Evolutionary conservation across 345 rosid genomes (phyloP), one percentile per base, ranked within the genome.

Genomic region (Pelargonium nanum): DNA sequence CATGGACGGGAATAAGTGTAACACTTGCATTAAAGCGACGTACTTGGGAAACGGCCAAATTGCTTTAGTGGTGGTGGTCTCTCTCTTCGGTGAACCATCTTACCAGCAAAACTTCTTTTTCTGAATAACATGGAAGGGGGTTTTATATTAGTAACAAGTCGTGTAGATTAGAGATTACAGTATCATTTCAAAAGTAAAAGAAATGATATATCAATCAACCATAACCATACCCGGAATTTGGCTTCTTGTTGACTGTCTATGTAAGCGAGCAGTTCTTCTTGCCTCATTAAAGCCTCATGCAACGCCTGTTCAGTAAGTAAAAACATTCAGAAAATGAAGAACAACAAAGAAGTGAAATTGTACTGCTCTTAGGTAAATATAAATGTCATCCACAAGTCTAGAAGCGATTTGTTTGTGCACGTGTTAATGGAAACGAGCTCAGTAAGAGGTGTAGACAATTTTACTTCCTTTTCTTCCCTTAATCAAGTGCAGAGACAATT

Each of bases 41-140:
- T 15, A 53, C 19, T 24, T 50, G 16, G 24, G 26, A 52, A 32
- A 66, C 53, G 15, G 53, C 55, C 48, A 7, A n/a, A 48, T 58
- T 57, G 48, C 54, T 1, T 63, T 28, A 16, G 52, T 55, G 45
- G 1, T 59, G 20, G 19, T 20, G 10, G 24, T 26, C 61, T 57
- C 21, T 57, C 53, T 72, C 56, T 10, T 45, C 45, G 8, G 73
- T 25, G 34, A 59, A 69, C 59, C 63, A 56, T 57, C 57, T 73
- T 71, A 81, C 76, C 81, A 82, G 86, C 94, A 86, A 57, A 75
- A 72, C 77, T 72, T 77, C 86, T 81, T 91, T 68, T 82, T 87
- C 86, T 83, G 80, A 60, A 55, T n/a, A 59, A 57, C 56, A 56
- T 25, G 32, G 26, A 22, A 45, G 4, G 26, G 17, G 25, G 17